Percentiles rank a stretch among this genome's conserved stretches.
phyloP scores from a whole-genome alignment of 345 rosid species.

The Laguncularia racemosa region DNA sequence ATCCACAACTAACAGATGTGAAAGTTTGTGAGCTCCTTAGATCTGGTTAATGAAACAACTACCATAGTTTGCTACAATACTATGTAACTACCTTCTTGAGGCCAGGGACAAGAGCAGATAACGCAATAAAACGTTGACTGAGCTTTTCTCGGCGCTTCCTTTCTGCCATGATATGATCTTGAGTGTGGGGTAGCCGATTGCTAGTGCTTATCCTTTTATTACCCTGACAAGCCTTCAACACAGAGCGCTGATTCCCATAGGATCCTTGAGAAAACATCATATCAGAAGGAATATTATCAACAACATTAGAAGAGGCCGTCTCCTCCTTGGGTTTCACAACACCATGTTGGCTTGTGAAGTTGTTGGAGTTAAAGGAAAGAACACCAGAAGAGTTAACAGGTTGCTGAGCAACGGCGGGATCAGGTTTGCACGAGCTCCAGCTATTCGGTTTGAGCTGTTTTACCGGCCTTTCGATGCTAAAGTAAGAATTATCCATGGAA shows the following conservation, averaged over 20 bases:
- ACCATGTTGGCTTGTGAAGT: constrained; percentile 20
- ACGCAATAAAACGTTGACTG: constrained; percentile 54
- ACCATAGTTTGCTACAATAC: neutral
- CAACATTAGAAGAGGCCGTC: constrained; percentile 14
- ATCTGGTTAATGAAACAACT: no score
- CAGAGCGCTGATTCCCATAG: constrained; percentile 25
- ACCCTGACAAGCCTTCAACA: constrained; percentile 22
- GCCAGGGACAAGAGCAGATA: constrained; percentile 61
- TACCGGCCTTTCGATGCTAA: constrained; percentile 17
- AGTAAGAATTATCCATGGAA: constrained; percentile 9
- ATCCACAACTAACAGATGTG: no score
- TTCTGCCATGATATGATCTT: constrained; percentile 63
- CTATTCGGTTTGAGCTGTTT: constrained; percentile 36
- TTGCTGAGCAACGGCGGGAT: constrained; percentile 19
- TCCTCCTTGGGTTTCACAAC: constrained; percentile 41
- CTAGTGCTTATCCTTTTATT: constrained; percentile 20
- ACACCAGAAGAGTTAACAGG: constrained; percentile 15
- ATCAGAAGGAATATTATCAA: constrained; percentile 15
- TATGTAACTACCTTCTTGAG: constrained; percentile 43
- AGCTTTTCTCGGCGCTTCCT: constrained; percentile 64
- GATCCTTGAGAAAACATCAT: constrained; percentile 20
- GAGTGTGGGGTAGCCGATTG: constrained; percentile 29
- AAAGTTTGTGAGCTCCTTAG: no score
- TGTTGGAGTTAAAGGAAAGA: constrained; percentile 23
- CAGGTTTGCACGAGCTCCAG: constrained; percentile 19